Percentiles rank a stretch among this genome's conserved stretches.
Conservation (phyloP, 768 basidiomycete species). For the Phlebiopsis flavidoalba region DNA sequence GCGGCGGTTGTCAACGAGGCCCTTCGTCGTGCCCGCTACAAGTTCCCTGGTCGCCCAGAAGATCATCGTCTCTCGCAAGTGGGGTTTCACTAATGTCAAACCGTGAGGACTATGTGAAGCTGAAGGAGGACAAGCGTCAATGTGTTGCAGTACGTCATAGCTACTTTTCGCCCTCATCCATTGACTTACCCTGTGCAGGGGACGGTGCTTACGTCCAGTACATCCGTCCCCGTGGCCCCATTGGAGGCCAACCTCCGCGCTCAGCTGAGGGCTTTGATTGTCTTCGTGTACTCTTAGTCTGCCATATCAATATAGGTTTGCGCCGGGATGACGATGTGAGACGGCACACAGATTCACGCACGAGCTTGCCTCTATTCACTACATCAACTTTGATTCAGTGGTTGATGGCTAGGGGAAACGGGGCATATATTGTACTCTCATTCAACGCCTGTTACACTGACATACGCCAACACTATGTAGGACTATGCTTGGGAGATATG, state of each 20-base stretch:
- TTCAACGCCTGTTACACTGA: not conserved
- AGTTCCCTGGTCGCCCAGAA: constrained; percentile 99
- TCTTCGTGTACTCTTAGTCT: constrained; percentile 23
- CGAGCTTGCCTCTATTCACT: constrained; percentile 63
- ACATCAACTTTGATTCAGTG: constrained; percentile 54
- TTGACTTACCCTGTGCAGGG: constrained; percentile 35
- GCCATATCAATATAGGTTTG: constrained; percentile 13
- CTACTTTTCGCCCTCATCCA: not conserved
- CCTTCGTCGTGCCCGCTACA: constrained; percentile 95
- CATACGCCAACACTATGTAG: not conserved
- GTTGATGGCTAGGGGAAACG: constrained; percentile 78
- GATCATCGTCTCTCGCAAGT: constrained; percentile 96
- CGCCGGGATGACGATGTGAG: not conserved
- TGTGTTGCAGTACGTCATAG: constrained; percentile 70
- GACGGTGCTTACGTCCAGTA: constrained; percentile 96
- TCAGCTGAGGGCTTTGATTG: constrained; percentile 68
- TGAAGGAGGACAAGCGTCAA: constrained; percentile 90
- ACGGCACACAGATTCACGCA: constrained; percentile 1
- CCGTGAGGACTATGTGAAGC: constrained; percentile 80
- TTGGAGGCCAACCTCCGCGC: constrained; percentile 82
- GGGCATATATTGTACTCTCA: constrained; percentile 53
- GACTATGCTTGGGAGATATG: not conserved
- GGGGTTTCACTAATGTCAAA: constrained; percentile 97
- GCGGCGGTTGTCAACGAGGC: constrained; percentile 91
- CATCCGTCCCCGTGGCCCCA: constrained; percentile 82